phyloP scores from a whole-genome alignment of 1,284 basidiomycete genomes.

The Takashimella koratensis region DNA sequence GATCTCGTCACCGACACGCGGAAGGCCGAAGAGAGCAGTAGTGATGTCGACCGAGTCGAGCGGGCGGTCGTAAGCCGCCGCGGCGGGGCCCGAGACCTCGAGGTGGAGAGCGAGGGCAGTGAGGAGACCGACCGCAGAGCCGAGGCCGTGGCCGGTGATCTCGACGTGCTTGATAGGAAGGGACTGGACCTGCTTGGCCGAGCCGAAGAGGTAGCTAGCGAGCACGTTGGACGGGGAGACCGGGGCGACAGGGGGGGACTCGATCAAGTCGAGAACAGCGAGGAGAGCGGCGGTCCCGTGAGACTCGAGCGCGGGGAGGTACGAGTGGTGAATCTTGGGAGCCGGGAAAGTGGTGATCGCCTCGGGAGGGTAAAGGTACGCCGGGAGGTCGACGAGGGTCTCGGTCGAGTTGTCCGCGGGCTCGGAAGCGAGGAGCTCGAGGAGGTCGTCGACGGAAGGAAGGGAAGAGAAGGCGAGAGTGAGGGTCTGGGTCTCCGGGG shows the following conservation, averaged over 20 bases:
- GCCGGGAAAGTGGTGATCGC: slow-evolving; percentile 1
- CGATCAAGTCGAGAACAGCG: slow-evolving; percentile 19
- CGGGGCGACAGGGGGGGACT: slow-evolving; percentile 14
- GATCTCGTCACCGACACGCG: slow-evolving; percentile 25
- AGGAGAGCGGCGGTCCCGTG: slow-evolving; percentile 22
- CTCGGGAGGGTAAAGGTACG: slow-evolving; percentile 18
- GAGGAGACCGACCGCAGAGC: slow-evolving; percentile 25
- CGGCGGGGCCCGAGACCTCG: slow-evolving; percentile 13
- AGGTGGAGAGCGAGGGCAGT: slow-evolving; percentile 22
- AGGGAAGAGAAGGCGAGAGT: slow-evolving; percentile 29
- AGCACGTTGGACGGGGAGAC: neutral
- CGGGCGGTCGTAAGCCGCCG: slow-evolving; percentile 9
- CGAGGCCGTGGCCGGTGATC: slow-evolving; percentile 34
- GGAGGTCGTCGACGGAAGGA: slow-evolving; percentile 15
- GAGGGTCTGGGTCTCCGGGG: slow-evolving; percentile 26
- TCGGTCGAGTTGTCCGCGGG: slow-evolving; percentile 1
- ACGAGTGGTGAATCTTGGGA: slow-evolving; percentile 23
- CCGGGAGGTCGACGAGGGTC: slow-evolving; percentile 17
- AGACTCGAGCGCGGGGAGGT: slow-evolving; percentile 16
- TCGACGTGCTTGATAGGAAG: slow-evolving; percentile 11
- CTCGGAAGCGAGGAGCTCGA: slow-evolving; percentile 21
- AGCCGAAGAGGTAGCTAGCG: neutral
- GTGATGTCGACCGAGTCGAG: slow-evolving; percentile 15
- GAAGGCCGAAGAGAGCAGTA: slow-evolving; percentile 24
- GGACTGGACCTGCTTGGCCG: neutral